phyloP scores from a whole-genome alignment of 2,329 filamentous ascomycete genomes.

The Apiospora sp. region DNA sequence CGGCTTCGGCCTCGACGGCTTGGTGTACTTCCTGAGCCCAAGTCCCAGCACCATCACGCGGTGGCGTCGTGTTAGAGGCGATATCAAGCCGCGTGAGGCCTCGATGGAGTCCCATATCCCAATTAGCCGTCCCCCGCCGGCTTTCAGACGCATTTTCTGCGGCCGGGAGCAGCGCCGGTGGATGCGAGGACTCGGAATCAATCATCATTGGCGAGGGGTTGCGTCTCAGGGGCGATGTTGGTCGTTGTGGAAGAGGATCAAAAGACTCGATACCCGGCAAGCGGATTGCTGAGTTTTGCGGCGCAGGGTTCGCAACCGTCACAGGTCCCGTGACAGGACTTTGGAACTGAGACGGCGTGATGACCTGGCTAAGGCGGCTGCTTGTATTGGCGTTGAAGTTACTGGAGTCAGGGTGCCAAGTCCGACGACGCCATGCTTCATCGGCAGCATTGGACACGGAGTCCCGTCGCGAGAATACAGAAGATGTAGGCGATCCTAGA shows the following conservation, averaged over 20 bases:
- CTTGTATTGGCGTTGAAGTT: slow-evolving; percentile 68
- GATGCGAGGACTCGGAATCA: slow-evolving; percentile 59
- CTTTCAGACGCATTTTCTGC: slow-evolving; percentile 51
- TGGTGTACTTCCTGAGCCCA: slow-evolving; percentile 66
- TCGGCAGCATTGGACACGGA: slow-evolving; percentile 70
- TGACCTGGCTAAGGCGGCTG: slow-evolving; percentile 78
- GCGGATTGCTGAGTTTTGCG: slow-evolving; percentile 67
- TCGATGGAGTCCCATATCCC: slow-evolving; percentile 72
- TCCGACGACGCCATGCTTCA: slow-evolving; percentile 81
- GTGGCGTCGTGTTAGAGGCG: slow-evolving; percentile 54
- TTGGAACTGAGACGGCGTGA: slow-evolving; percentile 70
- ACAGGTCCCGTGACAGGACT: slow-evolving; percentile 59
- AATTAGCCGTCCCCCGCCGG: slow-evolving; percentile 61
- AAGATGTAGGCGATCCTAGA: slow-evolving; percentile 70
- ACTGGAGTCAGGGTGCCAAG: slow-evolving; percentile 86
- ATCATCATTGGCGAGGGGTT: slow-evolving; percentile 80
- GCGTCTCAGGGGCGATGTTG: slow-evolving; percentile 68
- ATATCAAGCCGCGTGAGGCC: slow-evolving; percentile 74
- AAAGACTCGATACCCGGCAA: slow-evolving; percentile 94
- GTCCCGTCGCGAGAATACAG: slow-evolving; percentile 71
- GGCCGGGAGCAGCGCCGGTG: slow-evolving; percentile 43
- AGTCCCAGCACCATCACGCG: slow-evolving; percentile 58
- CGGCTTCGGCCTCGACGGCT: slow-evolving; percentile 62
- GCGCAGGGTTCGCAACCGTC: slow-evolving; percentile 52
- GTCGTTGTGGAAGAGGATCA: slow-evolving; percentile 73